These are phyloP conservation scores for Wallacemonas sp. DNA, from an alignment of 208 protist genomes.

Conservation along the genomic window DNA sequence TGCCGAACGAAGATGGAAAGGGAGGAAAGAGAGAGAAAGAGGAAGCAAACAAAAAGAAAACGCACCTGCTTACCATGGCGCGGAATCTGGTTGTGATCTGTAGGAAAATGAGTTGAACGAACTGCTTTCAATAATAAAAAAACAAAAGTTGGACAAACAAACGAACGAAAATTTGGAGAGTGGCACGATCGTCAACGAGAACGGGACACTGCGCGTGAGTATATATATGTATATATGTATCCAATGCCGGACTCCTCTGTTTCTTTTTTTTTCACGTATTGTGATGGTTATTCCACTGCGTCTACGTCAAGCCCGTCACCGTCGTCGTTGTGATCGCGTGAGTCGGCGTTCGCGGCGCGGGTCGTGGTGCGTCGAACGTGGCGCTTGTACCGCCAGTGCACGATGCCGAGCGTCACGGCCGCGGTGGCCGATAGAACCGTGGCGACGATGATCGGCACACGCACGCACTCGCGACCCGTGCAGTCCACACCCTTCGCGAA, in stretches of 20 bases:
- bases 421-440: conserved; percentile 41
- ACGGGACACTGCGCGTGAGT: too few relatives aligned
- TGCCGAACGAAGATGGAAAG: background rate
- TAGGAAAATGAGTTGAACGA: background rate
- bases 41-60: conserved; percentile 2
- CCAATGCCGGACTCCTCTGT: too few relatives aligned
- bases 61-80: background rate
- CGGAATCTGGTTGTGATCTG: too few relatives aligned
- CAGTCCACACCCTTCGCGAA: conserved; percentile 38
- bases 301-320: background rate
- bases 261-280: conserved; percentile 4
- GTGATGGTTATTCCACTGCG: background rate
- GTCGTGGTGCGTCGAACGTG: conserved; percentile 32
- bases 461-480: conserved; percentile 37
- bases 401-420: conserved; percentile 27
- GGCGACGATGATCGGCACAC: conserved; percentile 49
- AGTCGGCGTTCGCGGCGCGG: background rate
- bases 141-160: conserved; percentile 16
- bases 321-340: background rate
- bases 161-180: conserved; percentile 19
- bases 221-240: background rate
- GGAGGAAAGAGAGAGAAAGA: background rate
- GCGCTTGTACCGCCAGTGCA: conserved; percentile 59
- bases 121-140: conserved; percentile 15
- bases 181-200: too few relatives aligned